These are phyloP conservation scores for Nannizzia gypsea DNA, from an alignment of 2,329 filamentous ascomycete genomes.

Conservation along the genomic window DNA sequence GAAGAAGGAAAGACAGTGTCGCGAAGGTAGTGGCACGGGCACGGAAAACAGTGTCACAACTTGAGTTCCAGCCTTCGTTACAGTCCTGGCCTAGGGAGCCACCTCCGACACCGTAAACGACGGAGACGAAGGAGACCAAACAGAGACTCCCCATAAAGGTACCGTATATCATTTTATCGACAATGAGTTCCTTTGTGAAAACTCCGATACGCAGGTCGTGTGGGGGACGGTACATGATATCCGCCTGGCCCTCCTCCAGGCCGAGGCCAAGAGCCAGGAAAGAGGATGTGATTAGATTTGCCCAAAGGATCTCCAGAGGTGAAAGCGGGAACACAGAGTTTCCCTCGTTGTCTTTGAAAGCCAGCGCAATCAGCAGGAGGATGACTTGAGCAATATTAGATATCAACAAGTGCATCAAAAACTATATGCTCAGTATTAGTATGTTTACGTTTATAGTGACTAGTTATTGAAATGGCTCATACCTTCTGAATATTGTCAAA, in stretches of 20 bases:
- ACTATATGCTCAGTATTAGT: slow-evolving; percentile 40
- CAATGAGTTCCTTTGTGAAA: slow-evolving; percentile 31
- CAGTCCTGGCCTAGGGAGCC: slow-evolving; percentile 43
- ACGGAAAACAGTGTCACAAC: slow-evolving; percentile 48
- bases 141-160: slow-evolving; percentile 38
- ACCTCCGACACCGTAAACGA: slow-evolving; percentile 28
- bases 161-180: slow-evolving; percentile 33
- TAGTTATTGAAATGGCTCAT: slow-evolving; percentile 2
- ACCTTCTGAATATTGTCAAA: slow-evolving; percentile 65
- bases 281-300: slow-evolving; percentile 80
- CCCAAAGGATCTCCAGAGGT: slow-evolving; percentile 79
- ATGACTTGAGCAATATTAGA: slow-evolving; percentile 79
- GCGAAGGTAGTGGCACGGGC: slow-evolving; percentile 64
- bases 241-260: slow-evolving; percentile 59
- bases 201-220: slow-evolving; percentile 43
- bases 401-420: slow-evolving; percentile 64
- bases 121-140: slow-evolving; percentile 28
- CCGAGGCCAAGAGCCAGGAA: slow-evolving; percentile 79
- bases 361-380: slow-evolving; percentile 65
- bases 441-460: slow-evolving; percentile 40
- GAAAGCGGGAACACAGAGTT: slow-evolving; percentile 76
- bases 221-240: slow-evolving; percentile 70
- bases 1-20: slow-evolving; percentile 60
- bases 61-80: slow-evolving; percentile 39
- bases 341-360: slow-evolving; percentile 58